Evolutionary conservation across 306 rosid genomes (phyloP).

Genomic region (Ziziphus jujuba): DNA sequence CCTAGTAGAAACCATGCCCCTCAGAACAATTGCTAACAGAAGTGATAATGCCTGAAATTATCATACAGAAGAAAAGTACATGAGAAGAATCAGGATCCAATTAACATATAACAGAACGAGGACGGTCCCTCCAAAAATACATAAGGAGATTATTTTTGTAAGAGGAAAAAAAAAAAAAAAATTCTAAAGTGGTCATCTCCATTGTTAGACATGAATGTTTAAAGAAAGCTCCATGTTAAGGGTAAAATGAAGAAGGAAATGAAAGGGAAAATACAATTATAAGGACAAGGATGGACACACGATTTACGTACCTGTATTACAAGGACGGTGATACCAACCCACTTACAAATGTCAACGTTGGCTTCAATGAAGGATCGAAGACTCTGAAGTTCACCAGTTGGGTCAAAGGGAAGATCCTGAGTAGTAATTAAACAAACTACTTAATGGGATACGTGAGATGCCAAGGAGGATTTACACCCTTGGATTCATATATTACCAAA

Average conservation of each 20-base stretch:
- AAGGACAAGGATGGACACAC: slow-evolving; percentile 16
- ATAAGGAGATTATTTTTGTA: background rate
- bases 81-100: slow-evolving; percentile 14
- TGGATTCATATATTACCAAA: slow-evolving; percentile 2
- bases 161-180: background rate
- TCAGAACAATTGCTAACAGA: slow-evolving; percentile 63
- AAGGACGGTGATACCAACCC: slow-evolving; percentile 73
- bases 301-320: slow-evolving; percentile 63
- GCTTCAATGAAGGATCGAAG: slow-evolving; percentile 65
- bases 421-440: slow-evolving; percentile 24
- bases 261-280: slow-evolving; percentile 2
- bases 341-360: slow-evolving; percentile 65
- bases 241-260: background rate
- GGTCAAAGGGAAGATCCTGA: slow-evolving; percentile 86
- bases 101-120: background rate
- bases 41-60: slow-evolving; percentile 67
- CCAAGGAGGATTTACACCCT: slow-evolving; percentile 7
- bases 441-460: slow-evolving; percentile 17
- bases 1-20: slow-evolving; percentile 64
- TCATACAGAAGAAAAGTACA: slow-evolving; percentile 29
- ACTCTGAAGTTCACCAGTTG: slow-evolving; percentile 74
- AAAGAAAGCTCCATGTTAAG: too few relatives aligned
- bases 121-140: background rate
- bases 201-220: too few relatives aligned
- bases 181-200: too few relatives aligned